Conservation (phyloP, 208 protist species). For the Crithidia acanthocephali region DNA sequence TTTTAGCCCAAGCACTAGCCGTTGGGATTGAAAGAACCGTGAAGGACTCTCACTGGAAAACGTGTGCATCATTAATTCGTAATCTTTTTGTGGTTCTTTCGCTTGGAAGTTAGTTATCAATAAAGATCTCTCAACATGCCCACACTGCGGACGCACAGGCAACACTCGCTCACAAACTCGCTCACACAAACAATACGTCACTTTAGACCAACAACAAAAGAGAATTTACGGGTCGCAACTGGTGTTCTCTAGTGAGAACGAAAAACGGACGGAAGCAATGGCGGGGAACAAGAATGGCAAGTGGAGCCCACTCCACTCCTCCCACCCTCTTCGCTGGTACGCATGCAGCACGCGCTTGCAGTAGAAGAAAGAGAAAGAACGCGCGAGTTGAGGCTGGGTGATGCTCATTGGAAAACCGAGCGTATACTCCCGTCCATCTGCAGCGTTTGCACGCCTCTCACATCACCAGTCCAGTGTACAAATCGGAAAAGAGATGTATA, state of each 20-base stretch:
- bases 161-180: not conserved
- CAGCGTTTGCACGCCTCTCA: conserved; percentile 4
- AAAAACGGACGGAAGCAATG: not conserved
- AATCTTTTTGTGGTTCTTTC: not conserved
- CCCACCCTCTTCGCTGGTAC: no score
- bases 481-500: conserved; percentile 5
- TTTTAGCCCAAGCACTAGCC: no score
- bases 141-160: not conserved
- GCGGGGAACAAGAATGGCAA: not conserved
- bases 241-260: not conserved
- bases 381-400: no score
- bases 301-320: not conserved
- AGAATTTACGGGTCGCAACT: not conserved
- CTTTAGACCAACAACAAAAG: no score
- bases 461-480: not conserved
- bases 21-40: no score
- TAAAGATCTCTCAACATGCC: not conserved
- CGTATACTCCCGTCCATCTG: not conserved
- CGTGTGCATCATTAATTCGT: conserved; percentile 12
- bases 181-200: no score
- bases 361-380: no score
- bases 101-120: conserved; percentile 19
- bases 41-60: not conserved
- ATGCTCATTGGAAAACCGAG: not conserved
- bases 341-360: no score